These are phyloP conservation scores for Rhizopogon sp. DNA, from an alignment of 768 basidiomycete species.

Conservation along the genomic window DNA sequence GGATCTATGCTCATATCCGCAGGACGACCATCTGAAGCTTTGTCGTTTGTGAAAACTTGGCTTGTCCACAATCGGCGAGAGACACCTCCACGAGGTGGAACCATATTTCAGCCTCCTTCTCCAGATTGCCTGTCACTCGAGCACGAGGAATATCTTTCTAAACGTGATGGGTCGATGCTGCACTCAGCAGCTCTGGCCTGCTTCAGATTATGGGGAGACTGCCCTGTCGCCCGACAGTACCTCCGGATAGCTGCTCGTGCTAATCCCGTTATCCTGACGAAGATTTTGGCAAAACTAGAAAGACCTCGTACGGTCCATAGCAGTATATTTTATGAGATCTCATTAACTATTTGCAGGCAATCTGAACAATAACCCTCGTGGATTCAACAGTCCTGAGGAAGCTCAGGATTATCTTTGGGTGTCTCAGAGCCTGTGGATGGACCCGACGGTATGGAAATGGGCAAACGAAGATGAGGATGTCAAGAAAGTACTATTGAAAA, in stretches of 20 bases:
- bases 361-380: constrained; percentile 25
- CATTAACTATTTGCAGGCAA: constrained; percentile 14
- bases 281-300: constrained; percentile 32
- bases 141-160: constrained; percentile 9
- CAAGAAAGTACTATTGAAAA: constrained; percentile 27
- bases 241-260: constrained; percentile 29
- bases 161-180: constrained; percentile 8
- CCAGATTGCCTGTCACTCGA: constrained; percentile 8
- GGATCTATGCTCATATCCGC: constrained; percentile 32
- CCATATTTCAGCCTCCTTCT: constrained; percentile 22
- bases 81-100: constrained; percentile 20
- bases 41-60: constrained; percentile 35
- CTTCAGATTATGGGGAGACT: constrained; percentile 36
- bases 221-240: constrained; percentile 33
- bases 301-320: constrained; percentile 28
- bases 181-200: constrained; percentile 39
- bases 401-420: constrained; percentile 44
- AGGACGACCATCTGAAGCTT: constrained; percentile 31
- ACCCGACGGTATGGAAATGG: constrained; percentile 39
- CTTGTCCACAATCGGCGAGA: constrained; percentile 14
- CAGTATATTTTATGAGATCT: background rate
- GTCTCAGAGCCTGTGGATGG: constrained; percentile 41
- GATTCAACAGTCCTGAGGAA: constrained; percentile 34
- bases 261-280: constrained; percentile 33
- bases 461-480: constrained; percentile 30